These are phyloP conservation scores for Staphylotrichum longicolle DNA, from an alignment of 495 filamentous ascomycete genomes.

Conservation along the genomic window DNA sequence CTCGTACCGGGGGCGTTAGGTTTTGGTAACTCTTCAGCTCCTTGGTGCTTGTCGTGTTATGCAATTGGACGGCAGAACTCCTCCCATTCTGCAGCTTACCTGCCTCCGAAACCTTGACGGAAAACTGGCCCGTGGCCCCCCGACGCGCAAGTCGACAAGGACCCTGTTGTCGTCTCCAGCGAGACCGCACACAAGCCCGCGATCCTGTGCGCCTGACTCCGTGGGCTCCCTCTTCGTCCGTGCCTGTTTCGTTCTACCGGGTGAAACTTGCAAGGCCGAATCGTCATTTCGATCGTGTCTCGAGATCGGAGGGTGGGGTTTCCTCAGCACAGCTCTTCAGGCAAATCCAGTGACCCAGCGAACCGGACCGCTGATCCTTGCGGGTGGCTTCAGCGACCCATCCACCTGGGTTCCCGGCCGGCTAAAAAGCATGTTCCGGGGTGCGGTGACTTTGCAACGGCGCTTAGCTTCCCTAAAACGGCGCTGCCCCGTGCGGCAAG, in stretches of 20 bases:
- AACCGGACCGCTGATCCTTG: slow-evolving; percentile 35
- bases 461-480: slow-evolving; percentile 29
- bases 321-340: slow-evolving; percentile 1
- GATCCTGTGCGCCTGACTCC: no score
- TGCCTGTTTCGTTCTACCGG: neutral
- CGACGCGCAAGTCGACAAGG: no score
- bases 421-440: slow-evolving; percentile 36
- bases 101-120: no score
- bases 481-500: slow-evolving; percentile 11
- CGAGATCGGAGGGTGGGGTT: slow-evolving; percentile 16
- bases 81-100: neutral
- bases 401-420: slow-evolving; percentile 36
- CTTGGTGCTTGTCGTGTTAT: neutral
- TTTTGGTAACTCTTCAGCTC: slow-evolving; percentile 1
- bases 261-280: neutral
- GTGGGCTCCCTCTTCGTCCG: neutral
- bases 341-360: slow-evolving; percentile 23
- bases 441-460: slow-evolving; percentile 27
- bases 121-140: no score
- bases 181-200: no score
- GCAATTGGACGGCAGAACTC: neutral
- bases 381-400: slow-evolving; percentile 39
- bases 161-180: no score
- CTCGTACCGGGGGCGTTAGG: neutral
- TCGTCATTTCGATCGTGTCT: neutral